Percentiles rank a stretch among this genome's conserved stretches.
These are phyloP conservation scores for Talaromyces albobiverticillius DNA, from an alignment of 2,329 filamentous ascomycete genomes.

Conservation along the genomic window DNA sequence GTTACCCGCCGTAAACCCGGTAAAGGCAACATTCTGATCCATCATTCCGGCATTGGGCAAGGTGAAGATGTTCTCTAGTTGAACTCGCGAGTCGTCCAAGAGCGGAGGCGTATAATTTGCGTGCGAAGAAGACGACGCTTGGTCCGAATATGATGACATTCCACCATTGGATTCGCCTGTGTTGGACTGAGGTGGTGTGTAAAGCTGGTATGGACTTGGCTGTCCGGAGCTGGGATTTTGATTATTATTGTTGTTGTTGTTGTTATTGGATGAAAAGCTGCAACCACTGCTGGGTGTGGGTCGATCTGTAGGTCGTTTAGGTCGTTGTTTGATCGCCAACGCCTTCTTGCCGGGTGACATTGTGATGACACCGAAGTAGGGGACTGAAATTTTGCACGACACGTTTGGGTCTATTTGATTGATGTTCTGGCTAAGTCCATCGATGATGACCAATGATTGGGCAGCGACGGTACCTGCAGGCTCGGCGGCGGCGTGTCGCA, in stretches of 20 bases:
- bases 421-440: constrained; percentile 30
- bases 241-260: neutral
- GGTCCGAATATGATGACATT: neutral
- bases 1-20: constrained; percentile 22
- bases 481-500: constrained; percentile 31
- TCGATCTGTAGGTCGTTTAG: neutral
- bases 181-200: constrained; percentile 26
- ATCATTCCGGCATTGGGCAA: constrained; percentile 20
- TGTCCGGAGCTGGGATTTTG: constrained; percentile 6
- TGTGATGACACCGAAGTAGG: constrained; percentile 46
- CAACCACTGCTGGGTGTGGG: neutral
- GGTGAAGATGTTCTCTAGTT: constrained; percentile 19
- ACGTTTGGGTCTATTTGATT: neutral
- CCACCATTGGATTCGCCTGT: constrained; percentile 5
- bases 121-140: neutral
- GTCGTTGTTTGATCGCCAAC: neutral
- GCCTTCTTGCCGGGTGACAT: constrained; percentile 32
- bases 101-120: constrained; percentile 12
- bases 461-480: constrained; percentile 42
- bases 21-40: constrained; percentile 21
- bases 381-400: constrained; percentile 42
- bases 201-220: constrained; percentile 19
- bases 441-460: constrained; percentile 41
- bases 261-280: neutral
- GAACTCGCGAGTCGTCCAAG: constrained; percentile 20